Conservation (phyloP, 139 green algal species). For the Auxenochlorella pyrenoidosa region DNA sequence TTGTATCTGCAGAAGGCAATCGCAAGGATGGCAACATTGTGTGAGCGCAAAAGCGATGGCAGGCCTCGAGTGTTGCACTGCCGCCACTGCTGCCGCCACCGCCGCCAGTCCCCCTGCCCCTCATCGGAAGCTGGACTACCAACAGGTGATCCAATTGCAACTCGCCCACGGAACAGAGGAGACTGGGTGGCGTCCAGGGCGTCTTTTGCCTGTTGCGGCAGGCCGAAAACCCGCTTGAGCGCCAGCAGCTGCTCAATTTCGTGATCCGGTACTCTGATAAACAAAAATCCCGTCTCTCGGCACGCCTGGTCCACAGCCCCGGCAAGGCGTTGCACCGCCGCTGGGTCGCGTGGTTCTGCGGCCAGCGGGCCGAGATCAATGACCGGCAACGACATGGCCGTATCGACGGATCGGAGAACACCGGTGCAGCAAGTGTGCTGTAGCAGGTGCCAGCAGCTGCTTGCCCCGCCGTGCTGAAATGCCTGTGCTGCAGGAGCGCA, state of each 20-base stretch:
- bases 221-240: not conserved
- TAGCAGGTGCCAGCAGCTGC: no score
- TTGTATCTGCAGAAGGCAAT: slow-evolving; percentile 5
- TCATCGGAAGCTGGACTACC: not conserved
- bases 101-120: not conserved
- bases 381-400: not conserved
- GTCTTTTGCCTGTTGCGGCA: not conserved
- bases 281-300: not conserved
- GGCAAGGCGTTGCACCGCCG: not conserved
- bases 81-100: not conserved
- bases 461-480: no score
- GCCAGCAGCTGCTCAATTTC: not conserved
- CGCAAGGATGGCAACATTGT: not conserved
- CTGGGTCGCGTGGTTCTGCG: not conserved
- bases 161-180: not conserved
- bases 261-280: not conserved
- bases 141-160: not conserved
- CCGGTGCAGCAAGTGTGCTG: no score
- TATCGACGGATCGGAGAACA: no score
- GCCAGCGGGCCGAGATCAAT: not conserved
- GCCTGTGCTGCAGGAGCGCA: no score
- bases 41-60: not conserved
- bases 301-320: not conserved
- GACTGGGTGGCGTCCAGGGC: not conserved
- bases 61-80: not conserved